Percentiles rank a stretch among this genome's conserved stretches.
Conservation (phyloP, 495 filamentous ascomycete species). For the Jackrogersella minutella region DNA sequence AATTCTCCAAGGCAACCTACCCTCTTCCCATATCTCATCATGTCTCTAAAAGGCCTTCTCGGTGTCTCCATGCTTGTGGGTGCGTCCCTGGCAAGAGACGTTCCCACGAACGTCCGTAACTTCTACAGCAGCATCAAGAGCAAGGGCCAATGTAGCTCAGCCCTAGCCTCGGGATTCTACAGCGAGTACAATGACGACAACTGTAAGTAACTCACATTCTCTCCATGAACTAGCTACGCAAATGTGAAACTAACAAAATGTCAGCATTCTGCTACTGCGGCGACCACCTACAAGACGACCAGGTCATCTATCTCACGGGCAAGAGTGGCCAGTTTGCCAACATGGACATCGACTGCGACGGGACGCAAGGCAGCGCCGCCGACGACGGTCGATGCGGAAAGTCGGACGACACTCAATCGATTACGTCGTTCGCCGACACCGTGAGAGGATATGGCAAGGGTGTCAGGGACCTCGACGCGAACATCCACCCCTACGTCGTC, state of each 20-base stretch:
- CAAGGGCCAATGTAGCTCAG: conserved; percentile 46
- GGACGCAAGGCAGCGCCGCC: conserved; percentile 56
- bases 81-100: conserved; percentile 36
- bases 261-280: conserved; percentile 52
- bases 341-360: conserved; percentile 78
- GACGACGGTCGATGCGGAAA: conserved; percentile 59
- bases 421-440: conserved; percentile 63
- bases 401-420: conserved; percentile 59
- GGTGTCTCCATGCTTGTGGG: conserved; percentile 34
- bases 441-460: conserved; percentile 54
- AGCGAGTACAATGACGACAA: conserved; percentile 43
- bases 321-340: conserved; percentile 47
- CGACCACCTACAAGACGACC: conserved; percentile 45
- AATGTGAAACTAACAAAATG: not conserved
- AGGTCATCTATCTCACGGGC: conserved; percentile 52
- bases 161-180: conserved; percentile 50
- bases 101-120: conserved; percentile 47
- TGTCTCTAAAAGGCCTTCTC: conserved; percentile 33
- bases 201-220: conserved; percentile 34
- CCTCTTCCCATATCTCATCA: conserved; percentile 4
- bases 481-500: conserved; percentile 70
- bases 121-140: conserved; percentile 49
- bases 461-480: conserved; percentile 65
- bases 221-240: no score
- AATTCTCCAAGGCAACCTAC: not conserved